These are phyloP conservation scores for Starmera stellimalicola DNA, from an alignment of 1,139 yeast species.

Conservation along the genomic window DNA sequence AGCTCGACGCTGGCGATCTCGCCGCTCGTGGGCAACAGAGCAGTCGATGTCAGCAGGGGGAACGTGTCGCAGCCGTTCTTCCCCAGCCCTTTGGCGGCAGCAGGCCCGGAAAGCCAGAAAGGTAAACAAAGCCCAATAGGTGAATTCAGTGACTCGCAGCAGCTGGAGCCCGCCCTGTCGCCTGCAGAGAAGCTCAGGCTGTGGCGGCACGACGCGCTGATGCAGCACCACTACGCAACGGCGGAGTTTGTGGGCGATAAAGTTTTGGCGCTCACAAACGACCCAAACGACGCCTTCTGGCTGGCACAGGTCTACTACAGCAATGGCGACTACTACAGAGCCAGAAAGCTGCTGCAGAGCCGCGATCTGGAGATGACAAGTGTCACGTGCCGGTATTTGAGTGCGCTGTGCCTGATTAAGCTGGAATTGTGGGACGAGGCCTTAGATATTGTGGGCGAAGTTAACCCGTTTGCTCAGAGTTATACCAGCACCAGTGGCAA, in stretches of 20 bases:
- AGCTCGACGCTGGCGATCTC: constrained; percentile 23
- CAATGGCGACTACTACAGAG: constrained; percentile 69
- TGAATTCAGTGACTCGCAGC: not conserved
- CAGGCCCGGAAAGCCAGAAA: not conserved
- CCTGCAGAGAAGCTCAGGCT: constrained; percentile 80
- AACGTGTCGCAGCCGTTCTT: constrained; percentile 20
- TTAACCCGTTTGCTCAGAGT: constrained; percentile 48
- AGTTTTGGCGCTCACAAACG: constrained; percentile 61
- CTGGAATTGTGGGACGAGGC: constrained; percentile 86
- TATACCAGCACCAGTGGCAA: constrained; percentile 22
- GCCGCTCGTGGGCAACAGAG: constrained; percentile 19
- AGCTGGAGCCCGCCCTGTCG: constrained; percentile 30
- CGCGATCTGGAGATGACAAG: constrained; percentile 32
- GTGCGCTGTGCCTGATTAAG: constrained; percentile 67
- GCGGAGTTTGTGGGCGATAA: constrained; percentile 93
- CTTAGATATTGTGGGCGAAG: constrained; percentile 74
- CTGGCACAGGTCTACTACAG: constrained; percentile 77
- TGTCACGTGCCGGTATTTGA: constrained; percentile 74
- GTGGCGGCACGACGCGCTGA: constrained; percentile 91
- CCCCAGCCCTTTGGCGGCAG: constrained; percentile 19
- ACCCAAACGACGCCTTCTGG: constrained; percentile 95
- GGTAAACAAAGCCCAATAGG: not conserved
- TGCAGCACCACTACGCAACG: constrained; percentile 86
- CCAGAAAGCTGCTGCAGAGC: constrained; percentile 48
- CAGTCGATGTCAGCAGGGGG: constrained; percentile 16